Evolutionary conservation across 176 grass and related monocot genomes (phyloP), one percentile per base, ranked within the genome.

Genomic region (Miscanthus lutarioriparius): DNA sequence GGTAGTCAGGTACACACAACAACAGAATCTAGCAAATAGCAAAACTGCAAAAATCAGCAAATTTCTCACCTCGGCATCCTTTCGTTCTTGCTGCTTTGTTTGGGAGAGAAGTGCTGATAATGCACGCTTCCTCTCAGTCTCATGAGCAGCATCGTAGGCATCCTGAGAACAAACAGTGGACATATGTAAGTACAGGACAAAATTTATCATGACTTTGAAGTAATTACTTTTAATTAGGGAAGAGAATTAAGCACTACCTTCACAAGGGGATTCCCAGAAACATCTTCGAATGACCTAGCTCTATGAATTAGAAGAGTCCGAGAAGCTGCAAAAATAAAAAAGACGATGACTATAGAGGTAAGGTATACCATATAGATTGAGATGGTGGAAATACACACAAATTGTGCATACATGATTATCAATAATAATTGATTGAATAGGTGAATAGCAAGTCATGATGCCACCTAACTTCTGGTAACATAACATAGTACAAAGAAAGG

Each of bases 121-220:
- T 75, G 96, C 93, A 83, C 91, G 87, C 66, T 95, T 98, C 87
- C 96, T 88, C 78, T 98, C 96, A 56, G 77, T 87, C 74, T 98
- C 96, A 83, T 98, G 93, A 75, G 79, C 80, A 73, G 79, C 83
- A 92, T 98, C 95, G 16, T 85, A 98, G 45, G 79, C 49, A 82
- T 95, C 93, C 96, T 98, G 67, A 64, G 43, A 86, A 64, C 25
- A 80, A 84, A 79, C 16, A 71, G 4, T 41, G 7, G 7, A 38
- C 36, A 77, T 17, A 88, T 32, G 32, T 67, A 27, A 71, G 17
- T 62, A 83, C 17, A 73, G 27, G 76, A 66, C 12, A 87, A 79
- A 33, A 62, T n/a, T 75, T 64, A 66, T 48, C 2, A 87, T 37
- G 72, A 76, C 66, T 75, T 80, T 63, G 26, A 68, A 61, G 39